Evolutionary conservation across 371 early-diverging fungal species (phyloP).

Genomic region (Syncephalis plumigaleata): DNA sequence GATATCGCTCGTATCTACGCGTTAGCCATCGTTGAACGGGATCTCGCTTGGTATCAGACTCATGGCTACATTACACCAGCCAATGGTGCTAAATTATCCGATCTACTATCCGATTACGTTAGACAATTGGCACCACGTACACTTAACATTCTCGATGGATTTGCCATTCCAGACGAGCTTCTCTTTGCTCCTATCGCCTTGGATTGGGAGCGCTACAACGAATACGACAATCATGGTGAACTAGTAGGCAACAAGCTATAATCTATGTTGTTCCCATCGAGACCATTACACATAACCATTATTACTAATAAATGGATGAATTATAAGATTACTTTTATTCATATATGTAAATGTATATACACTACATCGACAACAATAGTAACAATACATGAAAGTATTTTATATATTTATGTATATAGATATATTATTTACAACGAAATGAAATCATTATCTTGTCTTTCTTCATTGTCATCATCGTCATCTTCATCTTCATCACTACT

Average conservation of each 20-base stretch:
- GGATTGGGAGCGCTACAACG: conserved; percentile 42
- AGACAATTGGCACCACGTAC: conserved; percentile 21
- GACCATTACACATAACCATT: too few relatives aligned
- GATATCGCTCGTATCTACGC: conserved; percentile 23
- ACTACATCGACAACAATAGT: too few relatives aligned
- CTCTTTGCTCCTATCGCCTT: conserved; percentile 47
- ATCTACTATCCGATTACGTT: conserved; percentile 18
- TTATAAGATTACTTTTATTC: too few relatives aligned
- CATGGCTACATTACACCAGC: conserved; percentile 20
- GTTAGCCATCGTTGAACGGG: conserved; percentile 19
- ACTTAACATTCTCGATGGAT: conserved; percentile 22
- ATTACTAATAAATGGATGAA: too few relatives aligned
- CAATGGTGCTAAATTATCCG: conserved; percentile 16
- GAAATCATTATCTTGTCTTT: too few relatives aligned
- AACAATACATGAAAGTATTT: too few relatives aligned
- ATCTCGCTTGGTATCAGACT: conserved; percentile 32
- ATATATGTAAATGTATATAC: too few relatives aligned
- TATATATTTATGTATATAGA: too few relatives aligned
- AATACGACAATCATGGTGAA: conserved; percentile 33
- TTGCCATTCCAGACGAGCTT: conserved; percentile 32
- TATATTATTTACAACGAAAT: too few relatives aligned
- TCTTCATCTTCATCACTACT: too few relatives aligned
- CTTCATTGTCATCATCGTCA: too few relatives aligned
- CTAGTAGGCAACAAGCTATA: conserved; percentile 1
- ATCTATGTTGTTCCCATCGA: too few relatives aligned